Evolutionary conservation across 2,329 filamentous ascomycete genomes (phyloP).

Genomic region (Lachnellula hyalina): DNA sequence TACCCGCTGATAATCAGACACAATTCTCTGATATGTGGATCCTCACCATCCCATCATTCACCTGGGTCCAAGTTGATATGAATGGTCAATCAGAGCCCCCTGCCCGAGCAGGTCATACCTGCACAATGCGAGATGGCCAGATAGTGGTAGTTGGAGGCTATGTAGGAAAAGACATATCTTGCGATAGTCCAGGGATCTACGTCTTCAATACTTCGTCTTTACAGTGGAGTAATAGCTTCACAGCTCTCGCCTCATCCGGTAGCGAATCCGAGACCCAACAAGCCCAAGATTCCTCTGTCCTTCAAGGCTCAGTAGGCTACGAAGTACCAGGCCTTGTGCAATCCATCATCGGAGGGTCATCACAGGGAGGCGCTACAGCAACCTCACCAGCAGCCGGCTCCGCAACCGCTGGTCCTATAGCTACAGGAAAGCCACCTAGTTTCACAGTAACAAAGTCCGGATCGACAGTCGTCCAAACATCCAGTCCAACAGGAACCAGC

Average conservation of each 20-base stretch:
- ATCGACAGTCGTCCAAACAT: slow-evolving; percentile 39
- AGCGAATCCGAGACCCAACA: slow-evolving; percentile 26
- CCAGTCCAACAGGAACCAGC: slow-evolving; percentile 23
- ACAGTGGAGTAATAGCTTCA: slow-evolving; percentile 59
- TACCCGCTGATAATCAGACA: slow-evolving; percentile 51
- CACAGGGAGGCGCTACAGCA: slow-evolving; percentile 58
- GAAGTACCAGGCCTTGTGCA: slow-evolving; percentile 58
- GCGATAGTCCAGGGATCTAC: slow-evolving; percentile 65
- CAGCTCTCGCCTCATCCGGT: slow-evolving; percentile 43
- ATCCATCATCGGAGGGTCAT: slow-evolving; percentile 55
- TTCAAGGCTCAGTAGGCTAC: slow-evolving; percentile 59
- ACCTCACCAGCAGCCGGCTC: slow-evolving; percentile 57
- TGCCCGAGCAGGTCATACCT: slow-evolving; percentile 62
- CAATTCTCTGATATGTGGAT: slow-evolving; percentile 73
- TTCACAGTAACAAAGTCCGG: slow-evolving; percentile 58
- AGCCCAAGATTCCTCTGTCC: slow-evolving; percentile 34
- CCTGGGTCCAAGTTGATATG: slow-evolving; percentile 63
- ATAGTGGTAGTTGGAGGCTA: slow-evolving; percentile 69
- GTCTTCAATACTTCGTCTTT: slow-evolving; percentile 66
- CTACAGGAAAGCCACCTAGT: slow-evolving; percentile 62
- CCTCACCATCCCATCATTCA: slow-evolving; percentile 65
- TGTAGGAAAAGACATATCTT: slow-evolving; percentile 52
- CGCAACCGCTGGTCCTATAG: slow-evolving; percentile 63
- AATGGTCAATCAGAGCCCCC: slow-evolving; percentile 49
- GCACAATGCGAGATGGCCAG: slow-evolving; percentile 64